Base-by-base conservation (phyloP, 805 yeast species). In the Starmerella sirachaensis region DNA sequence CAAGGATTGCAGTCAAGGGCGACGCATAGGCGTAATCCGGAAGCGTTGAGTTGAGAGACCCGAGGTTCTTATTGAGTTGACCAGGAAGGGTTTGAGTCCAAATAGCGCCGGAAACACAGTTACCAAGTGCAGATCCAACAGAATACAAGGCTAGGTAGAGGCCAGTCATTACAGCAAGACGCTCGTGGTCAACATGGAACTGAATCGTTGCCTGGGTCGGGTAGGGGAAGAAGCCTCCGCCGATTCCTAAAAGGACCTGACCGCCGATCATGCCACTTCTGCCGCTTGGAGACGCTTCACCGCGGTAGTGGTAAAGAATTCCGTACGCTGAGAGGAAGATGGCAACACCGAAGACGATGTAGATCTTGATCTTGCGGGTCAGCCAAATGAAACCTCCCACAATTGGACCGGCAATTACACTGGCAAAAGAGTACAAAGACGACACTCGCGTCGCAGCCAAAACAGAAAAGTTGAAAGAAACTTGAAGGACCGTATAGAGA, bases 151-250 rank as follows among this genome's bases (percentile, higher is more conserved):
- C 64, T 47, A 72, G 62, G 57, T 70, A 72, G 28, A 75, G 55
- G 2, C 82, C 66, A 30, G 75, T 67, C 23, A 71, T 66, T 32
- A 71, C 67, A 9, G 80, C 81, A 74, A 76, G 69, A 56, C 70
- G 66, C 51, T 72, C 76, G 57, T 76, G 85, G 46, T 62, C 67
- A 24, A 72, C 67, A 40, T 70, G 63, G 0, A 81, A 63, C 52
- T 72, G 74, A 44, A 74, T 67, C 29, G 78, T 67, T 5, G 72
- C 73, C 52, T 74, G 79, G 9, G 74, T 64, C 4, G 78, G 66
- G 50, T 74, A 76, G 12, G 79, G 73, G 63, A 77, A 74, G 56
- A 78, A 70, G 13, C 82, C 82, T 30, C 81, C 81, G 49, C 83
- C 85, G 41, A 79, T 67, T 48, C 86, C 86, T 46, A 76, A 57